Evolutionary conservation across 306 rosid species (phyloP), one percentile per base, ranked within the genome.

Genomic region (Bauhinia variegata): DNA sequence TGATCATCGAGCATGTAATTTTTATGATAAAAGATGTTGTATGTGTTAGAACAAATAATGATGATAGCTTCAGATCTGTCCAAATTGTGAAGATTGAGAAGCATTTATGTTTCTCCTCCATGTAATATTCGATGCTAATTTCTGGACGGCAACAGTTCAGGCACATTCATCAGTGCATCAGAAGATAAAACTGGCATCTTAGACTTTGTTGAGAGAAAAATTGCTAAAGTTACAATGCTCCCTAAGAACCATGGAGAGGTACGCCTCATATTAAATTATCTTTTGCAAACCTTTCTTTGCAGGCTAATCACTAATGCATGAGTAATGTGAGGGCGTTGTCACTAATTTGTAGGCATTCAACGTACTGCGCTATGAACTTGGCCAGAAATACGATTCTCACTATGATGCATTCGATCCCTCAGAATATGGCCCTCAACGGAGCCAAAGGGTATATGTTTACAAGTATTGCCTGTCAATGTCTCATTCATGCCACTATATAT

Each of bases 301-400:
- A 60, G 57, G 63, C 42, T 59, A 66, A 60, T 33, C 63, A 38
- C 75, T 63, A 62, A 44, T 54, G 58, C 59, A 50, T 65, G 73
- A 36, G 60, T 69, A 63, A 77, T 77, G 67, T 7, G 2, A 44
- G 42, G 60, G 31, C 75, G 46, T 50, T 52, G 37, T 47, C 54
- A 54, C 19, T 37, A 42, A 70, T 41, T 75, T 78, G 81, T 81
- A 86, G 88, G 77, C 85, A 48, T 86, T 86, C 85, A 86, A 86
- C 49, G 36, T 86, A 43, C 60, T 86, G 76, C 80, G 83, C 39
- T 86, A 86, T 76, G 73, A 81, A 68, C 43, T 81, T 63, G 86
- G 86, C 60, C 91, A 86, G 77, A 86, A 83, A 52, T 86, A 86
- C 60, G 83, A 81, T 71, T 82, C 88, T 53, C 91, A 86, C 63